Evolutionary conservation across 169 alveolate species (phyloP).

Genomic region (Babesia sp.): DNA sequence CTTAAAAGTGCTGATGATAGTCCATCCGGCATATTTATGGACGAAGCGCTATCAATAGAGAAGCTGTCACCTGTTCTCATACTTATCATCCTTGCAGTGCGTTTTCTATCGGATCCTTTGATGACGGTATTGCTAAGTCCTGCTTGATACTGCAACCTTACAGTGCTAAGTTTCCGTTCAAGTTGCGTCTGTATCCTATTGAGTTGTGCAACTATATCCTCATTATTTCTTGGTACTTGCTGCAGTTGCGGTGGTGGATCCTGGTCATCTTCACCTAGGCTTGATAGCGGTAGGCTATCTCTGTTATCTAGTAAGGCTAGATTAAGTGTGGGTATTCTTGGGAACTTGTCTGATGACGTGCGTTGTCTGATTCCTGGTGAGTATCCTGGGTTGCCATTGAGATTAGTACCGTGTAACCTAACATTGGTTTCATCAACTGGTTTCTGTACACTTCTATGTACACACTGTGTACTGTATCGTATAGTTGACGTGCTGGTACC

Average conservation of each 20-base stretch:
- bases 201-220: conserved; percentile 14
- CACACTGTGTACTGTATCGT: no score
- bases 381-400: neutral
- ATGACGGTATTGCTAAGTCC: conserved; percentile 23
- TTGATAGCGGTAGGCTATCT: conserved; percentile 6
- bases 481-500: no score
- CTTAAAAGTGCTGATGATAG: no score
- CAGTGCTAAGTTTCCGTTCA: conserved; percentile 35
- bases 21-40: no score
- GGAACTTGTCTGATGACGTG: conserved; percentile 5
- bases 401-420: no score
- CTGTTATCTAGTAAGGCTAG: neutral
- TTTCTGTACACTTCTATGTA: no score
- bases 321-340: conserved; percentile 31
- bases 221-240: neutral
- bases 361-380: neutral
- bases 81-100: conserved; percentile 13
- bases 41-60: conserved; percentile 7
- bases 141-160: conserved; percentile 27
- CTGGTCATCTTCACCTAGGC: conserved; percentile 21
- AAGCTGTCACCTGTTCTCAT: conserved; percentile 9
- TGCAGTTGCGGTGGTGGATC: conserved; percentile 15
- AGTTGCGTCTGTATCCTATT: conserved; percentile 22
- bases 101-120: conserved; percentile 6
- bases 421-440: no score